A percentile compares a stretch with the other conserved stretches of the same genome.
Evolutionary conservation across 192 early-diverging fungal genomes (phyloP).

Genomic region (Coemansia sp.): DNA sequence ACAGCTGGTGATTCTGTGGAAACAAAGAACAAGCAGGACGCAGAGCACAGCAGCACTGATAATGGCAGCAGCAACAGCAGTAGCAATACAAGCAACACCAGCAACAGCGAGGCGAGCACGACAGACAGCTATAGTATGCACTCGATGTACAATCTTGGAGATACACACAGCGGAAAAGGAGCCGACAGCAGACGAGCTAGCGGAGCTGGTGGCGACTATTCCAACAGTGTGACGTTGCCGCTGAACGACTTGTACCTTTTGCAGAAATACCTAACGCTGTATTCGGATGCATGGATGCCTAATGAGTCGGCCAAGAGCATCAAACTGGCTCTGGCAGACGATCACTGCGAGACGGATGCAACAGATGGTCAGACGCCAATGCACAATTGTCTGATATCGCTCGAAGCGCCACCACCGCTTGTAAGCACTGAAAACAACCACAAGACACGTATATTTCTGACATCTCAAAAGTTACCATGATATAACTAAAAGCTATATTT

Average conservation of each 20-base stretch:
- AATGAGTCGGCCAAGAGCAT: constrained; percentile 13
- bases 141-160: constrained; percentile 32
- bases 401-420: constrained; percentile 30
- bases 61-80: constrained; percentile 11
- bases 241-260: constrained; percentile 51
- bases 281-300: constrained; percentile 34
- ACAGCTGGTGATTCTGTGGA: background rate
- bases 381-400: constrained; percentile 20
- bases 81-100: constrained; percentile 5
- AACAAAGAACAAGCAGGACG: background rate
- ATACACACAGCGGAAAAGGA: background rate
- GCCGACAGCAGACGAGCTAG: constrained; percentile 2
- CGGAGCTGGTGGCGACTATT: constrained; percentile 1
- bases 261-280: constrained; percentile 48
- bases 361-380: constrained; percentile 15
- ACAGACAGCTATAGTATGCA: constrained; percentile 23
- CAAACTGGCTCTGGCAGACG: background rate
- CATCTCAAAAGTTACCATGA: background rate
- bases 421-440: constrained; percentile 27
- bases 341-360: background rate
- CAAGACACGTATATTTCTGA: constrained; percentile 23
- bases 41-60: constrained; percentile 2
- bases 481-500: too few species aligned
- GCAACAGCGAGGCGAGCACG: background rate
- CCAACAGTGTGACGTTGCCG: constrained; percentile 21